Conservation (phyloP, 768 basidiomycete species). For the Rhizopogon vinicolor region DNA sequence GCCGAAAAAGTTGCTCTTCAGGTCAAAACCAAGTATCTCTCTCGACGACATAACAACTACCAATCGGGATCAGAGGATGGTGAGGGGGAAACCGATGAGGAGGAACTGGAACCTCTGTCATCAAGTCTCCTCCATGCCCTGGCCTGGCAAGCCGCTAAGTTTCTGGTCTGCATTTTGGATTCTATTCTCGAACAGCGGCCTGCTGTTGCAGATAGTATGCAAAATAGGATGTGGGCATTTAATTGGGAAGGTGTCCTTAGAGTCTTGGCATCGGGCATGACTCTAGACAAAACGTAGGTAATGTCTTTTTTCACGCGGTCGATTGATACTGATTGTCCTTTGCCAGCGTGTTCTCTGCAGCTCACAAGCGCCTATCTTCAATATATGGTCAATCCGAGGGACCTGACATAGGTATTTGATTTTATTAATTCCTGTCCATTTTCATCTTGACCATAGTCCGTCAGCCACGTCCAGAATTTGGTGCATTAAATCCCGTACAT, state of each 20-base stretch:
- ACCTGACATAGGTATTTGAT: not conserved
- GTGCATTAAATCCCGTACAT: not conserved
- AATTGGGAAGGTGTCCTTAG: constrained; percentile 63
- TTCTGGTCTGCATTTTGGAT: constrained; percentile 49
- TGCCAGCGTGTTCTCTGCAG: constrained; percentile 18
- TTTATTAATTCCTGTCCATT: not conserved
- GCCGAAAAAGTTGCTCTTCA: constrained; percentile 32
- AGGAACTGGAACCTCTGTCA: constrained; percentile 25
- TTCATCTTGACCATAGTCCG: not conserved
- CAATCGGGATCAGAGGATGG: constrained; percentile 13
- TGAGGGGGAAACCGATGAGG: constrained; percentile 20
- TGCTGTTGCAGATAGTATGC: constrained; percentile 51
- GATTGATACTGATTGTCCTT: constrained; percentile 3
- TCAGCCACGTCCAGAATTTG: not conserved
- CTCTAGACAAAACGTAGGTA: constrained; percentile 24
- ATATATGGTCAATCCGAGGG: constrained; percentile 22
- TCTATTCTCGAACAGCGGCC: constrained; percentile 54
- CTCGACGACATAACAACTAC: not conserved
- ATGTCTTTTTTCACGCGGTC: not conserved
- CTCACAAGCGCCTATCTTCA: constrained; percentile 23
- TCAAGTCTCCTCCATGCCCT: constrained; percentile 31
- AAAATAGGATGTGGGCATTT: constrained; percentile 58
- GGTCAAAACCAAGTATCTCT: not conserved
- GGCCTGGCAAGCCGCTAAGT: constrained; percentile 36
- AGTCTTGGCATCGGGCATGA: constrained; percentile 39